A percentile compares a stretch with the other conserved stretches of the same genome.
Evolutionary conservation across 1,139 yeast genomes (phyloP).

Genomic region (Arxiozyma bovina): DNA sequence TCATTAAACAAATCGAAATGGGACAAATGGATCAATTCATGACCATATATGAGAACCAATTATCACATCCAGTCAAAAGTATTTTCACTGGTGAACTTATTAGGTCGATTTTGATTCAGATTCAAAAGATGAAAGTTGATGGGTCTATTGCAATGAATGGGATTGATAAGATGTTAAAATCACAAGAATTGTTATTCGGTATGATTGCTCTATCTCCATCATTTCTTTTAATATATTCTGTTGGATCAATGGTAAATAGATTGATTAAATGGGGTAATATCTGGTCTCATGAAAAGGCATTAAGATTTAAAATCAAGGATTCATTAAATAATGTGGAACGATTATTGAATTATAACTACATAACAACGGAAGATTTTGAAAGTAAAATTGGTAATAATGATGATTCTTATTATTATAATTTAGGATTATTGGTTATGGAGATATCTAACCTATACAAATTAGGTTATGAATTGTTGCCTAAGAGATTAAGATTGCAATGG

Average conservation of each 20-base stretch:
- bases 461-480: conserved; percentile 44
- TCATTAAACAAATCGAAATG: conserved; percentile 36
- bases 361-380: conserved; percentile 14
- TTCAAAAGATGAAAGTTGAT: conserved; percentile 92
- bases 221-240: conserved; percentile 37
- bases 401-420: conserved; percentile 20
- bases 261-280: conserved; percentile 21
- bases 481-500: conserved; percentile 42
- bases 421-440: conserved; percentile 51
- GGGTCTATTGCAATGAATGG: conserved; percentile 86
- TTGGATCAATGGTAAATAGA: conserved; percentile 9
- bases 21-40: conserved; percentile 77
- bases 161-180: conserved; percentile 77
- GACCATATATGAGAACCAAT: conserved; percentile 69
- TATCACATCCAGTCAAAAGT: conserved; percentile 60
- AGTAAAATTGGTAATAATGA: conserved; percentile 5
- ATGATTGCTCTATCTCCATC: conserved; percentile 84
- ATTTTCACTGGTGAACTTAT: conserved; percentile 60
- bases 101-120: conserved; percentile 72
- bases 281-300: conserved; percentile 19
- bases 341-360: conserved; percentile 32
- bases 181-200: conserved; percentile 90
- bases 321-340: conserved; percentile 54
- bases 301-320: conserved; percentile 35
- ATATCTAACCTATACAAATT: conserved; percentile 44